Percentiles rank a stretch among this genome's conserved stretches.
phyloP scores from a whole-genome alignment of 2,329 filamentous ascomycete species.

The Nemania diffusa region DNA sequence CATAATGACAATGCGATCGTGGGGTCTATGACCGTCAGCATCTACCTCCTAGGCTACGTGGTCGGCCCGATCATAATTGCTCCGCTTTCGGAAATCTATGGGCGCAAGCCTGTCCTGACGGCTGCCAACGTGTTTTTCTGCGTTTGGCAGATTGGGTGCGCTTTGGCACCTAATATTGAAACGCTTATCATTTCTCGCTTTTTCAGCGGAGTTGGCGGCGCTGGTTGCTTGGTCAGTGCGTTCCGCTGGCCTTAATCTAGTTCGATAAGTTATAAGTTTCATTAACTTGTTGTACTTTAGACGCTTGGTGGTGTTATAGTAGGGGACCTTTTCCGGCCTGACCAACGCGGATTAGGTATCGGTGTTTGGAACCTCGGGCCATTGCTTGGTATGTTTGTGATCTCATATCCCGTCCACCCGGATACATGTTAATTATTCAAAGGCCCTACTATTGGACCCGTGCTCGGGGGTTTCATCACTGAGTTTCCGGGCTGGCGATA shows the following conservation, averaged over 20 bases:
- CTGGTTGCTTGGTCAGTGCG: conserved; percentile 55
- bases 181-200: conserved; percentile 67
- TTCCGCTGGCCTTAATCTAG: no score
- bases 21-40: conserved; percentile 64
- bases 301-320: conserved; percentile 60
- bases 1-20: conserved; percentile 53
- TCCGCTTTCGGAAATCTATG: conserved; percentile 70
- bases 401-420: not conserved
- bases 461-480: conserved; percentile 59
- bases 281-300: no score
- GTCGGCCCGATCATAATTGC: conserved; percentile 66
- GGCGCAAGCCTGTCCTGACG: conserved; percentile 65
- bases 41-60: conserved; percentile 68
- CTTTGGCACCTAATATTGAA: conserved; percentile 62
- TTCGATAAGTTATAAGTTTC: no score
- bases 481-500: conserved; percentile 60
- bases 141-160: conserved; percentile 70
- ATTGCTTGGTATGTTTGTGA: conserved; percentile 52
- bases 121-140: conserved; percentile 66
- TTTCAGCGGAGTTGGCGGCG: conserved; percentile 66
- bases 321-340: conserved; percentile 60
- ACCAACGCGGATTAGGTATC: conserved; percentile 58
- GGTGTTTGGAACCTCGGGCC: conserved; percentile 17
- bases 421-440: not conserved
- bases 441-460: conserved; percentile 57